Evolutionary conservation across 371 early-diverging fungal genomes (phyloP), one percentile per base, ranked within the genome.

Genomic region (Quaeritorhiza haematococci): DNA sequence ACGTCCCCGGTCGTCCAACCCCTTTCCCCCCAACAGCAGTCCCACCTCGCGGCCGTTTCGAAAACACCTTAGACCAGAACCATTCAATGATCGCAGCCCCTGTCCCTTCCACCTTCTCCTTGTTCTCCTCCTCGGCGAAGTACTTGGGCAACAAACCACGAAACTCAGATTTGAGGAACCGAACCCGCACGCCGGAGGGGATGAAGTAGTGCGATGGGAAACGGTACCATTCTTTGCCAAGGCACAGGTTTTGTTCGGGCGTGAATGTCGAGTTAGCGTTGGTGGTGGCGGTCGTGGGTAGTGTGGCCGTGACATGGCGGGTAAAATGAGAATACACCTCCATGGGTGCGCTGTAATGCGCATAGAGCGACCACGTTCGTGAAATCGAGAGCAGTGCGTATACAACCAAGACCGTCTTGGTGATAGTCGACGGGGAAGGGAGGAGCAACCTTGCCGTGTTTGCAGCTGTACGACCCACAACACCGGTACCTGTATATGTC

Each of bases 161-260:
- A 50, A 78, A 78, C 2, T 43, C 58, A n/a, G 57, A 56, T 42
- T 53, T 50, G n/a, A 81, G 19, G 53, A 72, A 74, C 48, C 61
- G 41, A 23, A 81, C 34, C 28, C 69, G 59, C 42, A 66, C 49
- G 8, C 49, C 56, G 23, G 72, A 67, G 0, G 93, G 95, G 23
- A 96, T 67, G 62, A 92, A 90, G 73, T 85, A 96, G 58, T 93
- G 92, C 6, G 87, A 82, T 0, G 94, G 94, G 70, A 92, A 95
- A 21, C 93, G 74, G 63, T 92, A 87, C 98, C 98, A 97, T 61
- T 94, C 98, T 59, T 86, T 87, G 30, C 92, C 95, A 41, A 94
- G 75, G 67, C 96, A 97, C 8, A 50, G 24, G n/a, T n/a, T n/a
- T n/a, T n/a, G n/a, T n/a, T n/a, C n/a, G n/a, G n/a, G n/a, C n/a